Evolutionary conservation across 1,284 basidiomycete genomes (phyloP), one percentile per base, ranked within the genome.

Genomic region (Sanghuangporus sanghuang): DNA sequence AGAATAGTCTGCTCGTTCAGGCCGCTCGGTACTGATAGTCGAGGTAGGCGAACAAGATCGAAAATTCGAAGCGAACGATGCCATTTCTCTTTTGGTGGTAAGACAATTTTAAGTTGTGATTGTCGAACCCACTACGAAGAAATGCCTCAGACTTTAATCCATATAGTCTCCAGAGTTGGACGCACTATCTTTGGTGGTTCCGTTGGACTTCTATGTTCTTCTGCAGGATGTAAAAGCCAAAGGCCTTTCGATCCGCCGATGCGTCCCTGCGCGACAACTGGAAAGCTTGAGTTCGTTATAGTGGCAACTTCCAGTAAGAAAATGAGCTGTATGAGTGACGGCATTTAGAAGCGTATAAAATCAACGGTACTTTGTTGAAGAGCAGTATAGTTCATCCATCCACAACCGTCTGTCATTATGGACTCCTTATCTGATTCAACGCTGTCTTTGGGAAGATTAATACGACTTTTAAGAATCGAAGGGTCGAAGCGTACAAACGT

Each of bases 341-440:
- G 6, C 8, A 57, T 36, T 32, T 32, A 32, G 27, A 32, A 32
- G 2, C 4, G 50, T 4, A 32, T 12, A 23, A 5, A 46, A 3
- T 21, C 8, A 38, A 38, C 16, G 9, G 14, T 12, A 59, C 42
- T 42, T 18, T 11, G 12, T 49, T 16, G 16, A 48, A 63, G 40
- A 2, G 82, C 86, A 0, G 83, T 77, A 4, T 77, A 79, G 69
- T 89, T 92, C 53, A 91, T 86, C 53, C 79, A 82, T 0, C 89
- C 89, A 71, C 85, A 88, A 0, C 89, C 89, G 69, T 92, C 89
- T 0, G 90, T 92, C 71, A 87, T 80, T 14, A 82, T 78, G 63
- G 83, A 79, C 23, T 89, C 83, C 82, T 80, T 46, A 73, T 38
- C 16, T 8, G 9, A 71, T 49, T 68, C 56, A 63, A 67, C 67